Base-by-base conservation (phyloP, 441 rosid genomes). In the Kokia cookei region DNA sequence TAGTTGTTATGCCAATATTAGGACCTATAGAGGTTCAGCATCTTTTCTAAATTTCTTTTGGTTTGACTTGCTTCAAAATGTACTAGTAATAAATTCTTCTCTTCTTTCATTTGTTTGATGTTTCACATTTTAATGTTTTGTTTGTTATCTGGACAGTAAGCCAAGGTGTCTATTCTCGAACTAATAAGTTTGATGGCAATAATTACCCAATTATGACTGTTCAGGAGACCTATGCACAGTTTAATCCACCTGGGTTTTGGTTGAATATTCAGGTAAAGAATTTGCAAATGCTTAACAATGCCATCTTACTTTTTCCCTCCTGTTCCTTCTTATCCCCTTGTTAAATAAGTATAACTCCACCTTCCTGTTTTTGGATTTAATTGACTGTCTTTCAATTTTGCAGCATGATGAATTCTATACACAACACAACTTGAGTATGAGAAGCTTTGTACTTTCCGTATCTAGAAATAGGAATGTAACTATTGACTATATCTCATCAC, bases 341-440 rank as follows among this genome's bases (percentile, higher is more conserved):
- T 66, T 64, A 32, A 51, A 50, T 48, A 76, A 13, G 10, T 74
- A 60, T 35, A 42, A 59, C 55, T 50, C 19, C 42, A 27, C 29
- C 66, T 13, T 29, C 65, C 37, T 29, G 54, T 59, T 53, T 19
- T 69, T 72, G 32, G 7, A 66, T 78, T 42, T 27, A 50, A 72
- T 77, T 75, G 78, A 62, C 40, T 68, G 73, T 4, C 32, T 73
- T 66, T 74, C 68, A 71, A 50, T 68, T 69, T 71, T 83, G 64
- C 93, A 95, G 99, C 90, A 90, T 71, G 86, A 88, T 63, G 78
- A 80, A 8, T 95, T 95, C 86, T 95, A 82, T 73, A 4, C 73
- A 0, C 97, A 90, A 75, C 95, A 84, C 79, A 92, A 91, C 62
- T 75, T 91, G 83, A 93, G 93, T 80, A 89, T 86, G 92, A 89